Evolutionary conservation across 495 filamentous ascomycete genomes (phyloP).

Genomic region (Penicillium chermesinum): DNA sequence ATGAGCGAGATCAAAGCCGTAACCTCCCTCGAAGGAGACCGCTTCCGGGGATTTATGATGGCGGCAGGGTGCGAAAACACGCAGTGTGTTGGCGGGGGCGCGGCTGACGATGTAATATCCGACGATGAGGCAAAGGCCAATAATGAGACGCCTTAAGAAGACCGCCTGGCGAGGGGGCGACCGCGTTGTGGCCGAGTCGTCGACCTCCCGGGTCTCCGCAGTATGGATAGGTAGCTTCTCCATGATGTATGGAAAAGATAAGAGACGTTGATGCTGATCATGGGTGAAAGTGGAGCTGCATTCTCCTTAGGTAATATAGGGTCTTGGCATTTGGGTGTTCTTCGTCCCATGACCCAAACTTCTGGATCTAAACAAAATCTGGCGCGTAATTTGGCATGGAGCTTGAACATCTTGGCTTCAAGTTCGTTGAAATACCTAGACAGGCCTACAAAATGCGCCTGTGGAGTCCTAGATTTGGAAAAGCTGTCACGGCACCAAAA

Average conservation of each 20-base stretch:
- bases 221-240: conserved; percentile 23
- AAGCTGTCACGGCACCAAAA: too few species aligned
- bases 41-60: not conserved
- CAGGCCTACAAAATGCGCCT: too few species aligned
- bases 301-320: not conserved
- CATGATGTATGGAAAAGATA: conserved; percentile 12
- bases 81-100: not conserved
- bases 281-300: not conserved
- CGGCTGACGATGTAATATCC: not conserved
- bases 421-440: too few species aligned
- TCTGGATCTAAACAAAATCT: too few species aligned
- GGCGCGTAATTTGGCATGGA: too few species aligned
- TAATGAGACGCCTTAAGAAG: conserved; percentile 1
- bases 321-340: not conserved
- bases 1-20: too few species aligned
- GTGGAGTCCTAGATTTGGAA: too few species aligned
- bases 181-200: not conserved
- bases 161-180: not conserved
- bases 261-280: not conserved
- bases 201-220: conserved; percentile 7
- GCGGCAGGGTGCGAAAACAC: not conserved
- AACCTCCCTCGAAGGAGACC: not conserved
- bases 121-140: not conserved
- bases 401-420: too few species aligned
- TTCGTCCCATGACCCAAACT: too few species aligned